Conservation (phyloP, 2,329 filamentous ascomycete genomes). For the Apiospora phragmitis region DNA sequence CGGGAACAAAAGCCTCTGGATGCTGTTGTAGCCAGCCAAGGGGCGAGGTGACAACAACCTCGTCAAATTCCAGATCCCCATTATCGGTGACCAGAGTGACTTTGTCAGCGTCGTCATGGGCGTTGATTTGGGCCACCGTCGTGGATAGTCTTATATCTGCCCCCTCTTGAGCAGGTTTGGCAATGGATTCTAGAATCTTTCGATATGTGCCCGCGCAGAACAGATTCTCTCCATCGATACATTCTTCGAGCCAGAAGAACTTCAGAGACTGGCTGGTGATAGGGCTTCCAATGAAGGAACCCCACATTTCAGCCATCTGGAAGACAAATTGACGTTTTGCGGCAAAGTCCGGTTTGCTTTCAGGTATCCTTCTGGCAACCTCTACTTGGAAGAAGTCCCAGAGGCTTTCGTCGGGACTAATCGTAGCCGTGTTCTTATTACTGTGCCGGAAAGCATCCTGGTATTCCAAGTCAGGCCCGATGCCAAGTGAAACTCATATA, state of each 20-base stretch:
- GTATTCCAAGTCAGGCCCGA: background rate
- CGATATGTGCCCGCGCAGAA: slow-evolving; percentile 62
- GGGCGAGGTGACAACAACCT: slow-evolving; percentile 67
- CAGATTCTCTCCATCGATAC: slow-evolving; percentile 69
- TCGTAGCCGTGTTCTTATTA: slow-evolving; percentile 53
- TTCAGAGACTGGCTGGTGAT: slow-evolving; percentile 67
- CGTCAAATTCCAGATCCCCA: slow-evolving; percentile 57
- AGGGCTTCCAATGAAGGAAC: slow-evolving; percentile 68
- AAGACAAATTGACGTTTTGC: slow-evolving; percentile 45
- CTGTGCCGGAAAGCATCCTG: slow-evolving; percentile 66
- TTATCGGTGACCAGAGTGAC: slow-evolving; percentile 47
- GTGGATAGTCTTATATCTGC: slow-evolving; percentile 56
- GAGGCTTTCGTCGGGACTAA: slow-evolving; percentile 48
- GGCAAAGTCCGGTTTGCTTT: slow-evolving; percentile 41
- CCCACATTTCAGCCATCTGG: slow-evolving; percentile 66
- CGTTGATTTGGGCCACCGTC: slow-evolving; percentile 46
- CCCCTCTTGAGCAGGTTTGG: slow-evolving; percentile 54
- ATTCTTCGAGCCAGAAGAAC: slow-evolving; percentile 79
- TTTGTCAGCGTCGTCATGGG: slow-evolving; percentile 29
- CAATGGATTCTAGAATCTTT: slow-evolving; percentile 58
- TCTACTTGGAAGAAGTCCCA: slow-evolving; percentile 53
- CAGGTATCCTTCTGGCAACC: slow-evolving; percentile 46
- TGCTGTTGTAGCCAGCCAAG: slow-evolving; percentile 69
- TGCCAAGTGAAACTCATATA: background rate
- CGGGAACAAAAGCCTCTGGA: slow-evolving; percentile 57